Evolutionary conservation across 2,329 filamentous ascomycete species (phyloP).

Genomic region (Ceratocystis papillata): DNA sequence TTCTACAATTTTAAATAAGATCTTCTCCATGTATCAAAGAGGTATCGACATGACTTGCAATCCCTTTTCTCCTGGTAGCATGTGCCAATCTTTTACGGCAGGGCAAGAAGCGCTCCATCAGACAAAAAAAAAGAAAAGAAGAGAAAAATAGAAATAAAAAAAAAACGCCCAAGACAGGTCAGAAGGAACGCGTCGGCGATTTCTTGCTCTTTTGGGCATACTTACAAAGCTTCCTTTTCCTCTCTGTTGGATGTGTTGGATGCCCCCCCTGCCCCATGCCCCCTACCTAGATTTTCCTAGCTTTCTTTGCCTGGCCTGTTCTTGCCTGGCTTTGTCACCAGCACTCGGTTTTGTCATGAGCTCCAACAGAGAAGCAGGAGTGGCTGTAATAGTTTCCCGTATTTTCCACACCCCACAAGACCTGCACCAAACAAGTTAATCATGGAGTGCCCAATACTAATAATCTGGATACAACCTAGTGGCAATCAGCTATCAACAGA

Average conservation of each 20-base stretch:
- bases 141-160: neutral
- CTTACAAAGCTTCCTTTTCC: neutral
- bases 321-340: neutral
- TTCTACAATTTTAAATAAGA: no score
- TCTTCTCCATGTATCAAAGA: no score
- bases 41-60: no score
- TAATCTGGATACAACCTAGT: slow-evolving; percentile 15
- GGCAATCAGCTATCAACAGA: slow-evolving; percentile 3
- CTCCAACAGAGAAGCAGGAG: neutral
- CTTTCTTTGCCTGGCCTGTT: neutral
- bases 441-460: slow-evolving; percentile 8
- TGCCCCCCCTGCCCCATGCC: neutral
- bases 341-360: neutral
- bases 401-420: neutral
- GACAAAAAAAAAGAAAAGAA: neutral
- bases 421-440: slow-evolving; percentile 10
- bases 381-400: neutral
- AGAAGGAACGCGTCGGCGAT: neutral
- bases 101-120: neutral
- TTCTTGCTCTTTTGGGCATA: neutral
- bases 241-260: neutral
- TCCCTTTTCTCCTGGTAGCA: neutral
- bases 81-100: neutral
- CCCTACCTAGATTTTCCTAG: neutral
- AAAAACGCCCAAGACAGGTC: slow-evolving; percentile 1